Conservation (phyloP, 2,329 filamentous ascomycete genomes). For the Talaromyces sp. region DNA sequence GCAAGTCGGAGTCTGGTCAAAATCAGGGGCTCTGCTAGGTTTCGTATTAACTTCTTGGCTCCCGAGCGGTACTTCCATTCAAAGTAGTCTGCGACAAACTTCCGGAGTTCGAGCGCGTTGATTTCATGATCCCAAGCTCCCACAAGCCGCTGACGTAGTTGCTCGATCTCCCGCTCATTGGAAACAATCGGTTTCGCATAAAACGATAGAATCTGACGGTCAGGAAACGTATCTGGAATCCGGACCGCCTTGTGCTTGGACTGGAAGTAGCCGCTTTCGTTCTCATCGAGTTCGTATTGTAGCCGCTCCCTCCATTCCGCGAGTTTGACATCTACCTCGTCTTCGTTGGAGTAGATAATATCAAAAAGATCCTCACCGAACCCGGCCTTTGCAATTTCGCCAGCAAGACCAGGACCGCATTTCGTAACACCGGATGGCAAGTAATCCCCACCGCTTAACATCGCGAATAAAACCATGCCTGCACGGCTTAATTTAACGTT, state of each 20-base stretch:
- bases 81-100: constrained; percentile 73
- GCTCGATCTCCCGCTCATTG: constrained; percentile 50
- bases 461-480: constrained; percentile 87
- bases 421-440: constrained; percentile 79
- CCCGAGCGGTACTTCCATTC: constrained; percentile 77
- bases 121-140: constrained; percentile 57
- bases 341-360: constrained; percentile 51
- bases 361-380: constrained; percentile 68
- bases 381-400: constrained; percentile 81
- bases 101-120: constrained; percentile 62
- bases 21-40: constrained; percentile 73
- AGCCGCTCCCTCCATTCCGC: constrained; percentile 67
- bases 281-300: constrained; percentile 71
- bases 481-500: constrained; percentile 61
- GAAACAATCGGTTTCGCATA: constrained; percentile 88
- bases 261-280: constrained; percentile 75
- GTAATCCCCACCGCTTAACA: constrained; percentile 96
- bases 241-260: constrained; percentile 66
- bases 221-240: constrained; percentile 78
- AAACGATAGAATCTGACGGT: constrained; percentile 70
- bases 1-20: constrained; percentile 48
- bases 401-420: constrained; percentile 82
- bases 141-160: constrained; percentile 49
- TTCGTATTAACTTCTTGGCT: constrained; percentile 77
- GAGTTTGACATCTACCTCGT: constrained; percentile 38